Evolutionary conservation across 768 basidiomycete genomes (phyloP).

Genomic region (Tylopilus felleus): DNA sequence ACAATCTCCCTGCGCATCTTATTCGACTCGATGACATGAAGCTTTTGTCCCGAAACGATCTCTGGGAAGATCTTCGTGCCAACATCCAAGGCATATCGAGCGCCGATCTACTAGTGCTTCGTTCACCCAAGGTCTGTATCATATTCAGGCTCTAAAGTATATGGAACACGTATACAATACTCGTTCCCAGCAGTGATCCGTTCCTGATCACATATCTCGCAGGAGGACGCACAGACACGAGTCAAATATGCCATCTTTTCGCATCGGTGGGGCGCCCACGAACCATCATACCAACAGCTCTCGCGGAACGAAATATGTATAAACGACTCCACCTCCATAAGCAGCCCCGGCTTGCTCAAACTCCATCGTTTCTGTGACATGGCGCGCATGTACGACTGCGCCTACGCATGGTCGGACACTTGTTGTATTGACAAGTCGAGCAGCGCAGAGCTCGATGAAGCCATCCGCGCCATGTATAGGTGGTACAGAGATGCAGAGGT

Average conservation of each 20-base stretch:
- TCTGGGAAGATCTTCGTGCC: constrained; percentile 9
- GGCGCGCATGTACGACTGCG: constrained; percentile 4
- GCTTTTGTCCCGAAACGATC: constrained; percentile 7
- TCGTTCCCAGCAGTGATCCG: neutral
- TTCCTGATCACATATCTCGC: neutral
- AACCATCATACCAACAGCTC: constrained; percentile 7
- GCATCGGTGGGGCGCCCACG: constrained; percentile 11
- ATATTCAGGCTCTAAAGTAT: neutral
- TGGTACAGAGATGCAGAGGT: constrained; percentile 9
- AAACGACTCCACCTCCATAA: neutral
- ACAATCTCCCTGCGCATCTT: constrained; percentile 14
- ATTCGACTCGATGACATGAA: constrained; percentile 10
- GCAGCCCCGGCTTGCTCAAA: constrained; percentile 1
- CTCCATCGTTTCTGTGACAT: constrained; percentile 7
- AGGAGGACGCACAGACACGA: constrained; percentile 4
- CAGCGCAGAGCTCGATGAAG: constrained; percentile 14
- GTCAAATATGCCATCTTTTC: constrained; percentile 15
- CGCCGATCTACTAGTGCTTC: constrained; percentile 5
- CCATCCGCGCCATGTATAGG: constrained; percentile 8
- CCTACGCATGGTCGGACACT: constrained; percentile 13
- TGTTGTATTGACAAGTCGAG: constrained; percentile 16
- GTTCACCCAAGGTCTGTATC: constrained; percentile 7
- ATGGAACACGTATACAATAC: no score
- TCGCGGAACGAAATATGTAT: neutral
- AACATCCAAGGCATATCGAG: neutral